A percentile compares a stretch with the other conserved stretches of the same genome.
Evolutionary conservation across 345 rosid species (phyloP).

Genomic region (Eucalyptus globulus): DNA sequence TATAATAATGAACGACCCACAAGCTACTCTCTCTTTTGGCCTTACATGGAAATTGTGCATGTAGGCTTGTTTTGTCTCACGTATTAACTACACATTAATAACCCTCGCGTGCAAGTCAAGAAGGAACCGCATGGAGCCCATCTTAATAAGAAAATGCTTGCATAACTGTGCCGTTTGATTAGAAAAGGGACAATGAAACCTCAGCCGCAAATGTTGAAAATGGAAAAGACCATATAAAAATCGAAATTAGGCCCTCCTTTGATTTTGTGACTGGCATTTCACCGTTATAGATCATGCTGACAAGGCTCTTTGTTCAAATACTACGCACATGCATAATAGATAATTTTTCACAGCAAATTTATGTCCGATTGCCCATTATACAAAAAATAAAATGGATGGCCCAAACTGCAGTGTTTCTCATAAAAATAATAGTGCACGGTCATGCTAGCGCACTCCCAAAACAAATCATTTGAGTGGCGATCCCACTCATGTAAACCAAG

Average conservation of each 20-base stretch:
- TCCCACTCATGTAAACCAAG: too few species aligned
- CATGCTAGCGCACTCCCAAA: too few species aligned
- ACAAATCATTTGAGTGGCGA: too few species aligned
- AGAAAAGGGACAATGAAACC: not conserved
- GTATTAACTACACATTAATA: not conserved
- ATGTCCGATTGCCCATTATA: not conserved
- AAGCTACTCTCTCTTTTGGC: not conserved
- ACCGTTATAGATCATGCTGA: not conserved
- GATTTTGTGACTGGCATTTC: not conserved
- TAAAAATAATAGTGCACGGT: too few species aligned
- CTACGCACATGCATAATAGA: not conserved
- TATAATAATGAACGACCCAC: not conserved
- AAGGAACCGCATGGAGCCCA: not conserved
- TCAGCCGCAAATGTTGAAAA: too few species aligned
- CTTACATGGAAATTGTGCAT: not conserved
- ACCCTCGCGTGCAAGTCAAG: not conserved
- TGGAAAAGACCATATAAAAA: too few species aligned
- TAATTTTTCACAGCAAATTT: not conserved
- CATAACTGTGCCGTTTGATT: too few species aligned
- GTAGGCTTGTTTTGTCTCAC: not conserved
- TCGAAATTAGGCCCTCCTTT: not conserved
- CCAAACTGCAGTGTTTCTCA: too few species aligned
- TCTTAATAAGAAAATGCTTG: not conserved
- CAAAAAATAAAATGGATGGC: not conserved
- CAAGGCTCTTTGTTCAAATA: not conserved